These are phyloP conservation scores for Cyberlindnera mississippiensis DNA, from an alignment of 805 yeast genomes.

Conservation along the genomic window DNA sequence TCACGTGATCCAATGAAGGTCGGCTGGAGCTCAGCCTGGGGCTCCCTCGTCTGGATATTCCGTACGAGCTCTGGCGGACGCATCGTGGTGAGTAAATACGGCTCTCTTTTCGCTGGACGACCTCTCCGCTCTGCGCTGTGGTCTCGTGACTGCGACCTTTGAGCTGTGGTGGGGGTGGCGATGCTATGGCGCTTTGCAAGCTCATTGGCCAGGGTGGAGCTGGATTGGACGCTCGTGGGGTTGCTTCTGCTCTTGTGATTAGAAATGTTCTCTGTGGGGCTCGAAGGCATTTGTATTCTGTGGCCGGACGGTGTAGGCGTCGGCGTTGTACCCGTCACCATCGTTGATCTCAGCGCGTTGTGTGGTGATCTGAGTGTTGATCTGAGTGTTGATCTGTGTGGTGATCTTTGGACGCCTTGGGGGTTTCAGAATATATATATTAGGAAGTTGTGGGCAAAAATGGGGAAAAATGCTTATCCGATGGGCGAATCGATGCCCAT, in stretches of 20 bases:
- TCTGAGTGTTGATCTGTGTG: too few species aligned
- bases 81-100: neutral
- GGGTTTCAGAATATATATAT: too few species aligned
- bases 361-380: too few species aligned
- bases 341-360: too few species aligned
- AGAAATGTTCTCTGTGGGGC: neutral
- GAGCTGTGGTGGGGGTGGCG: neutral
- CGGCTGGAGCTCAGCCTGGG: conserved; percentile 1
- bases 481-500: too few species aligned
- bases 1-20: conserved; percentile 14
- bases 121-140: conserved; percentile 6
- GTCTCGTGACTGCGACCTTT: neutral
- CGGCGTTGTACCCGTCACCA: too few species aligned
- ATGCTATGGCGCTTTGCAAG: neutral
- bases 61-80: conserved; percentile 18
- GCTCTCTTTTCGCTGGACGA: conserved; percentile 6
- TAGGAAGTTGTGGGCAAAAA: too few species aligned
- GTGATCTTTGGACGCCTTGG: too few species aligned
- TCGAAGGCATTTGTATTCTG: neutral
- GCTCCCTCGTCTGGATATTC: conserved; percentile 13
- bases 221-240: neutral
- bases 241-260: neutral
- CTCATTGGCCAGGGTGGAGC: neutral
- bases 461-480: too few species aligned
- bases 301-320: neutral